These are phyloP conservation scores for Prunus campanulata DNA, from an alignment of 306 rosid genomes.

Conservation along the genomic window DNA sequence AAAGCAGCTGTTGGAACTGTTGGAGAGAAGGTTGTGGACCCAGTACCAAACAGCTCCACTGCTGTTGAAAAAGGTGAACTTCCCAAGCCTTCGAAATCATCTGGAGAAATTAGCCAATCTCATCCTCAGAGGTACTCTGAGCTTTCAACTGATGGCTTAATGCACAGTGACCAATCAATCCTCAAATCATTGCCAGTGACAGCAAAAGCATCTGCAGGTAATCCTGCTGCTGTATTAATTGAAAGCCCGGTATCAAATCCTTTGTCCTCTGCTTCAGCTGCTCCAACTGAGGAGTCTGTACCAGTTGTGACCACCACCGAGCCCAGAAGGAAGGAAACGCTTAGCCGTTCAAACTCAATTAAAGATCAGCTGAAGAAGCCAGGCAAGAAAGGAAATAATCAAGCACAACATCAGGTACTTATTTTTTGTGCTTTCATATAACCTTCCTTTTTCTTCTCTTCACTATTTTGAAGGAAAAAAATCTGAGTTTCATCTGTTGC, in stretches of 20 bases:
- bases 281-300: conserved; percentile 36
- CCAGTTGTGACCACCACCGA: conserved; percentile 40
- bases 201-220: conserved; percentile 31
- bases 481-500: neutral
- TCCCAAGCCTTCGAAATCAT: conserved; percentile 33
- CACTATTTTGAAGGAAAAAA: conserved; percentile 4
- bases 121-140: conserved; percentile 36
- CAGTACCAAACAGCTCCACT: conserved; percentile 28
- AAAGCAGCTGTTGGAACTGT: conserved; percentile 41
- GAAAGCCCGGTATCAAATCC: conserved; percentile 35
- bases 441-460: neutral
- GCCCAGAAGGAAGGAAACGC: conserved; percentile 45
- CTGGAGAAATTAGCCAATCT: conserved; percentile 38
- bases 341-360: conserved; percentile 55
- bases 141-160: conserved; percentile 25
- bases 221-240: conserved; percentile 28
- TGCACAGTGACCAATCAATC: conserved; percentile 31
- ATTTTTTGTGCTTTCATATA: conserved; percentile 7
- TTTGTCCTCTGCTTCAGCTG: conserved; percentile 24
- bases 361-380: conserved; percentile 62
- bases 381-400: conserved; percentile 48
- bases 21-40: conserved; percentile 42
- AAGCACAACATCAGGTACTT: conserved; percentile 63
- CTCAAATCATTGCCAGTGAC: conserved; percentile 29
- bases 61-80: conserved; percentile 47